phyloP scores from a whole-genome alignment of 2,329 filamentous ascomycete species.

The Ophiocordyceps unilateralis region DNA sequence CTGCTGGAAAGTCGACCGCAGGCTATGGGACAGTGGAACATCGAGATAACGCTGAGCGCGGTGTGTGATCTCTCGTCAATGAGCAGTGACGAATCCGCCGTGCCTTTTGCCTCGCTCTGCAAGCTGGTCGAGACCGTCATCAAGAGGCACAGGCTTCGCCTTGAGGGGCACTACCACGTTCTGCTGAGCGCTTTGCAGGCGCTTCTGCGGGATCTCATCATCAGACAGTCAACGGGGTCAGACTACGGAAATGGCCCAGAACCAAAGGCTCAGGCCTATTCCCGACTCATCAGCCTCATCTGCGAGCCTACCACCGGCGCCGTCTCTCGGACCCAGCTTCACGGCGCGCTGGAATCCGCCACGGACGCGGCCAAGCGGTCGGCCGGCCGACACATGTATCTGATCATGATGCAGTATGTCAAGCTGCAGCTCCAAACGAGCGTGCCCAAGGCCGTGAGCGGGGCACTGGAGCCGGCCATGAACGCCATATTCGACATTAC shows the following conservation, averaged over 20 bases:
- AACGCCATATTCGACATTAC: conserved; percentile 43
- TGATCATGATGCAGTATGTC: conserved; percentile 40
- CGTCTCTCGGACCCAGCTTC: conserved; percentile 28
- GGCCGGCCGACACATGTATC: conserved; percentile 44
- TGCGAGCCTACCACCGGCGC: conserved; percentile 41
- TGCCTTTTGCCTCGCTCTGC: conserved; percentile 29
- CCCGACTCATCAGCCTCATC: conserved; percentile 38
- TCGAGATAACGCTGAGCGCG: conserved; percentile 32
- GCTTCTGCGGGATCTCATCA: conserved; percentile 36
- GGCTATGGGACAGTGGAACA: conserved; percentile 39
- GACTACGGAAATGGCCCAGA: conserved; percentile 14
- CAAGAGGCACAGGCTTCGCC: conserved; percentile 39
- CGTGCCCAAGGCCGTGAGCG: conserved; percentile 31
- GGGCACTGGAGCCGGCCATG: conserved; percentile 38
- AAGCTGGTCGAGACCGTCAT: conserved; percentile 38
- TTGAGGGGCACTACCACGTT: conserved; percentile 45
- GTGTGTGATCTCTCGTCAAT: conserved; percentile 19
- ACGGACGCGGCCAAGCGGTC: conserved; percentile 43
- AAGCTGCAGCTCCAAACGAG: conserved; percentile 40
- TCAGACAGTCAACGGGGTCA: conserved; percentile 9
- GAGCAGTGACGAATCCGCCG: conserved; percentile 11
- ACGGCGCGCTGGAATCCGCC: conserved; percentile 36
- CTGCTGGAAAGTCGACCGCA: conserved; percentile 32
- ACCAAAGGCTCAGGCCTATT: conserved; percentile 31
- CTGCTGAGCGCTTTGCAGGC: conserved; percentile 35